Base-by-base conservation (phyloP, 2,329 filamentous ascomycete genomes). In the Orbilia brochopaga region DNA sequence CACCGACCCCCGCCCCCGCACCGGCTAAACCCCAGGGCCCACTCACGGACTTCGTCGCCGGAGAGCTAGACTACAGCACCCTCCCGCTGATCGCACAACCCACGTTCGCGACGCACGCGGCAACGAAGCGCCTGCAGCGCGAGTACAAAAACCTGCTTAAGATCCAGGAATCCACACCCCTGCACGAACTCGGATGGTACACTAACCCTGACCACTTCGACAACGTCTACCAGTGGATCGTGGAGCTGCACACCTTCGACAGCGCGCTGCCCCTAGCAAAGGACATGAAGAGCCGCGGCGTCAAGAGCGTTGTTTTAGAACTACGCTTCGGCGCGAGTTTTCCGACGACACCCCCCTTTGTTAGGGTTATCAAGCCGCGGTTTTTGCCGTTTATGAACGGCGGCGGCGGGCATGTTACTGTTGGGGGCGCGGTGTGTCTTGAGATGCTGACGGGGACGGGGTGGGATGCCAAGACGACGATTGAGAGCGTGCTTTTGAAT, bases 181-280 rank as follows among this genome's bases (percentile, higher is more conserved):
- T 85, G 1, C 83, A 88, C 69, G 85, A 89, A 69, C 83, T 95
- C 0, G 92, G 92, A 15, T 96, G 92, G 91, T 91, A 91, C 77
- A 87, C 96, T 62, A 85, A 95, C 76, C 80, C 83, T 13, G 81
- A 82, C 4, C 84, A 85, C 55, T 81, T 92, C 40, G 84, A 81
- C 21, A 95, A 92, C 76, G 83, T 92, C 73, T 96, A 94, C 77
- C 91, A 95, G 77, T 96, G 92, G 92, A 91, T 96, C 67, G 87
- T 95, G 4, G 90, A 96, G 78, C 81, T 97, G 0, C 92, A 96
- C 78, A 90, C 88, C 48, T 96, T 96, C 76, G 88, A 91, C 23
- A 74, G 81, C 0, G 78, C 80, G 1, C 82, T 94, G 0, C 90
- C 89, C 0, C 82, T 97, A 0, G 87, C 89, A 0, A 78, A 84